Base-by-base conservation (phyloP, 2,329 filamentous ascomycete species). In the Verticillium nonalfalfae region DNA sequence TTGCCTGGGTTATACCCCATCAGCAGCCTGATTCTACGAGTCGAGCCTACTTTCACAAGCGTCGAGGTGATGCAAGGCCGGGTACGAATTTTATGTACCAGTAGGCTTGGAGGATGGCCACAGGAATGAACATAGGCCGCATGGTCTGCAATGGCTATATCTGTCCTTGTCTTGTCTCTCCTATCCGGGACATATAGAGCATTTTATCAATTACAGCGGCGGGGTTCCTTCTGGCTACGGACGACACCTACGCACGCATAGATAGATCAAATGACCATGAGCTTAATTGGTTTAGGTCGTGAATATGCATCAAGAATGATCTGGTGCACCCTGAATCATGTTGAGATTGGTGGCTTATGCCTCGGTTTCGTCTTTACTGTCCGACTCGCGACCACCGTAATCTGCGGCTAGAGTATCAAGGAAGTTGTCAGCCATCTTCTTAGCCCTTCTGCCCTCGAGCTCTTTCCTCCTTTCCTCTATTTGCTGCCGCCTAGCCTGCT, bases 351-450 rank as follows among this genome's bases (percentile, higher is more conserved):
- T 31, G 26, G 4, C 26, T 38, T 40, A 40, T 40, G 39, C 6
- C 15, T 40, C n/a, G 18, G 15, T 10, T 31, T 13, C 13, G 54
- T 21, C 26, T 9, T 56, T 34, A 14, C n/a, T 31, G 7, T 35
- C 11, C 54, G 26, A n/a, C 31, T 50, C 11, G 7, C 21, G 18
- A 13, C 38, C 50, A 2, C 58, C 54, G 18, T 64, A 60, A 39
- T 60, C 59, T 11, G 59, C 40, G 7, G 64, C 76, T 62, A 90
- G 73, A 18, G 82, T 83, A 60, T 88, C 84, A 68, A 96, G 72
- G 73, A 95, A 95, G 65, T 77, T 84, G 68, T 91, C 89, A 38
- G 90, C 90, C 73, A 89, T 82, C 68, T 85, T 87, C 74, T 86
- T 88, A 35, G 84, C 84, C 71, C 84, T 78, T 67, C 79, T 78